Evolutionary conservation across 1,284 basidiomycete genomes (phyloP), one percentile per base, ranked within the genome.

Genomic region (Inonotus obliquus): DNA sequence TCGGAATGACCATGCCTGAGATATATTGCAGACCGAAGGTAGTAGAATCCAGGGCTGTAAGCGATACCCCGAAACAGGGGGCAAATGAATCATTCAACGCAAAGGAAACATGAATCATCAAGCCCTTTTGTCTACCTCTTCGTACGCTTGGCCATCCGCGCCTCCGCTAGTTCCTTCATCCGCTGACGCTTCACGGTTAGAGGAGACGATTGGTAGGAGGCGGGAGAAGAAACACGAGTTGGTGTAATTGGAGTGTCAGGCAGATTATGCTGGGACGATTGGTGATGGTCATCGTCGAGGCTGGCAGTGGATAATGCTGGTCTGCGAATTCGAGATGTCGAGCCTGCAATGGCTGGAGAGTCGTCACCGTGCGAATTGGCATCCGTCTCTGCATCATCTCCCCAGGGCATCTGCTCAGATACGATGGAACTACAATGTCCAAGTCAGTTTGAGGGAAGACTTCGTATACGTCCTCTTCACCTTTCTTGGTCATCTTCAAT

Each of bases 121-220:
- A 17, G 6, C 6, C 41, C 17, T 21, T n/a, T 17, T 14, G 17
- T 6, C 25, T 21, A 49, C 21, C 47, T n/a, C 25, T 14, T 23
- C 19, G 47, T 23, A 7, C 63, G 41, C 57, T 66, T 67, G 58
- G 59, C 54, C 29, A 58, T 47, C 11, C 68, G 63, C 35, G 59
- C 55, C 45, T 68, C 68, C 2, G 73, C 76, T 48, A 79, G 67
- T 27, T 73, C 66, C 56, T 73, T 69, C 66, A 79, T 60, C 45
- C 70, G 67, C 67, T 71, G 74, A 52, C 77, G 68, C 66, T 79
- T 80, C 54, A 73, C 74, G 29, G 68, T 66, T 1, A 61, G 62
- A 2, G 77, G 76, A 6, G 75, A 76, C 37, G 69, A 55, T 1
- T 69, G 62, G 65, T 75, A 77, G 6, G 68, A 66, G 14, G 66